A percentile compares a stretch with the other conserved stretches of the same genome.
Conservation (phyloP, 1,284 basidiomycete species). For the Takashimella tepidaria region DNA sequence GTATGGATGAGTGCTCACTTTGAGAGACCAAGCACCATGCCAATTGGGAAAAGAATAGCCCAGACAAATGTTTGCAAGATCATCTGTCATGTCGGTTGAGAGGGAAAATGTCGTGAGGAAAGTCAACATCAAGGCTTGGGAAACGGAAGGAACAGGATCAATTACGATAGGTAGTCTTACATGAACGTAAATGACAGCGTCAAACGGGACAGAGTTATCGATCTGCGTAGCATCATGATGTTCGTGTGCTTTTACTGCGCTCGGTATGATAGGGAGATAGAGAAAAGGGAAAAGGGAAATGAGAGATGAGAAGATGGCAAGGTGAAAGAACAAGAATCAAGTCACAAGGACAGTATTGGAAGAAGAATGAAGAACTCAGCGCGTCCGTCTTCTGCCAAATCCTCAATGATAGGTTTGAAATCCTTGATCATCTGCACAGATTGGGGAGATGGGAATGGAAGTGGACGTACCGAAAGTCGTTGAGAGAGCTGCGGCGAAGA, state of each 20-base stretch:
- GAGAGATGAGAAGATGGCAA: neutral
- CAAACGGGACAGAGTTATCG: constrained; percentile 62
- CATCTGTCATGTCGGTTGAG: constrained; percentile 54
- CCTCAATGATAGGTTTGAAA: no score
- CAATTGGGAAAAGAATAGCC: constrained; percentile 75
- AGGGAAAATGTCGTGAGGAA: no score
- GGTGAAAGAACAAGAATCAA: neutral
- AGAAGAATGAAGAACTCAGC: neutral
- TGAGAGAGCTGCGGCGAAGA: neutral
- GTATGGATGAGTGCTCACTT: constrained; percentile 49
- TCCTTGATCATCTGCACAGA: no score
- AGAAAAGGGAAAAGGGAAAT: neutral
- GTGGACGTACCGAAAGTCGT: neutral
- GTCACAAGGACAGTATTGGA: neutral
- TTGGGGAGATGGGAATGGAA: neutral
- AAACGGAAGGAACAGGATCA: neutral
- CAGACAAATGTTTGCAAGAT: constrained; percentile 67
- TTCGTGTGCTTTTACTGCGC: constrained; percentile 34
- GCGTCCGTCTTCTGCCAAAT: no score
- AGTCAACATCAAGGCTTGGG: neutral
- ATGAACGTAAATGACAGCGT: constrained; percentile 72
- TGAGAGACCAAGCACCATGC: constrained; percentile 78
- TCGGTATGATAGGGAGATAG: neutral
- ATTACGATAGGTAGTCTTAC: constrained; percentile 18
- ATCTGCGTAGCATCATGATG: constrained; percentile 65